Evolutionary conservation across 495 filamentous ascomycete species (phyloP), one percentile per base, ranked within the genome.

Genomic region (Filosporella fistucella): DNA sequence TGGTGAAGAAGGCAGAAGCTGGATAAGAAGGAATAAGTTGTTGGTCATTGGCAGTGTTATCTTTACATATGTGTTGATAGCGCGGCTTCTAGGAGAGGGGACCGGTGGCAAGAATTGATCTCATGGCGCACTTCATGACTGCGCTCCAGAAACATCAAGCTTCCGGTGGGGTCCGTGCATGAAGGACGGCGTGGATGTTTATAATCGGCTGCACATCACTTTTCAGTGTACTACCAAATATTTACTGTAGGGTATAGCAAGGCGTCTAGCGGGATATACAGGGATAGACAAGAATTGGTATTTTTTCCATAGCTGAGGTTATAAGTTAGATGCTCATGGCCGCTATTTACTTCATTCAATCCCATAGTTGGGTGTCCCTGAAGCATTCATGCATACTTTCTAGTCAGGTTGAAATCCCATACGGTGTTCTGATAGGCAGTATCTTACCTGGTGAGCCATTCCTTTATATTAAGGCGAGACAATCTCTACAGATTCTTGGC

Each of bases 11-110:
- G 86, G 91, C 1, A 81, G 86, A 47, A 77, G 88, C 34, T 95
- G 90, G 90, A 61, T 89, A 32, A 68, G 75, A 47, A 77, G 82
- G 45, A 83, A 96, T 66, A 89, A 88, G 66, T 63, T 91, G 40
- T 68, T 83, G 56, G 69, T 95, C 28, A 76, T 75, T 3, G 73
- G 84, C 13, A 80, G 67, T 1, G 59, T 84, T 10, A 62, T 95
- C 28, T 85, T 95, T 55, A 68, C 81, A 5, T 95, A 91, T 64
- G 88, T 89, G 11, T 63, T 96, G 38, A 68, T 95, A 24, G 82
- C 86, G 16, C 72, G 91, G 60, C 59, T 91, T 22, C 65, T 94
- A 4, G 86, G 59, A 9, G 57, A 60, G 20, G 59, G 52, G 3
- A 51, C 39, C 5, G 22, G 14, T 36, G 10, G 3, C 12, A 32